Percentiles rank a stretch among this genome's conserved stretches.
These are phyloP conservation scores for Colletotrichum chlorophyti DNA, from an alignment of 2,329 filamentous ascomycete genomes.

Conservation along the genomic window DNA sequence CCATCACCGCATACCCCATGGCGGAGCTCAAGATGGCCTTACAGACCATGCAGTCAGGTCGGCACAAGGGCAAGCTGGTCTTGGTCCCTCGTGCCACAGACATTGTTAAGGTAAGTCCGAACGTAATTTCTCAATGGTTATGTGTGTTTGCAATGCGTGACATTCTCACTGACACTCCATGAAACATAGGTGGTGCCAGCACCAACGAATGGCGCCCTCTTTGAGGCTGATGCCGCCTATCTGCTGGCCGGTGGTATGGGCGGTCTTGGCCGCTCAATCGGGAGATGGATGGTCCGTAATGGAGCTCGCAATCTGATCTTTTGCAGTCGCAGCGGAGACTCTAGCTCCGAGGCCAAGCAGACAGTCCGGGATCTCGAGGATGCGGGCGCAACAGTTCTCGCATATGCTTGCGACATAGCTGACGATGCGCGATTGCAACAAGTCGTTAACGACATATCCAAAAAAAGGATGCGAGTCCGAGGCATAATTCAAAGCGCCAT, in stretches of 20 bases:
- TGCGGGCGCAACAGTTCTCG: constrained; percentile 33
- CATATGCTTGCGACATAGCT: constrained; percentile 52
- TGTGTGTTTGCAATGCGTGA: neutral
- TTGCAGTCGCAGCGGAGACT: constrained; percentile 34
- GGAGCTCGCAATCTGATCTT: constrained; percentile 37
- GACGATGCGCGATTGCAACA: constrained; percentile 38
- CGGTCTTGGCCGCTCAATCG: constrained; percentile 32
- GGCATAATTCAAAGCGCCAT: constrained; percentile 53
- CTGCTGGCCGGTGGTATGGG: constrained; percentile 29
- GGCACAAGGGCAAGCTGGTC: constrained; percentile 32
- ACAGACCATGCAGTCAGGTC: constrained; percentile 41
- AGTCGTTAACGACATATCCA: constrained; percentile 32
- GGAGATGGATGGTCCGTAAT: constrained; percentile 32
- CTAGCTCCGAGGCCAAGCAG: constrained; percentile 31
- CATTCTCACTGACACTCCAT: too few species aligned
- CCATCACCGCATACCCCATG: constrained; percentile 25
- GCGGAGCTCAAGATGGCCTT: constrained; percentile 39
- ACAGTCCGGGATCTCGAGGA: constrained; percentile 51
- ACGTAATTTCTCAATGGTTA: neutral
- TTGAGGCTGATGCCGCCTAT: constrained; percentile 9
- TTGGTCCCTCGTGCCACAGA: constrained; percentile 12
- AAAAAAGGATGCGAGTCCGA: constrained; percentile 42
- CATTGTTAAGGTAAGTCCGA: constrained; percentile 29
- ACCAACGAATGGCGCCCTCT: constrained; percentile 4
- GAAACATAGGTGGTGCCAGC: neutral